Evolutionary conservation across 306 rosid genomes (phyloP).

Genomic region (Inga leiocalycina): DNA sequence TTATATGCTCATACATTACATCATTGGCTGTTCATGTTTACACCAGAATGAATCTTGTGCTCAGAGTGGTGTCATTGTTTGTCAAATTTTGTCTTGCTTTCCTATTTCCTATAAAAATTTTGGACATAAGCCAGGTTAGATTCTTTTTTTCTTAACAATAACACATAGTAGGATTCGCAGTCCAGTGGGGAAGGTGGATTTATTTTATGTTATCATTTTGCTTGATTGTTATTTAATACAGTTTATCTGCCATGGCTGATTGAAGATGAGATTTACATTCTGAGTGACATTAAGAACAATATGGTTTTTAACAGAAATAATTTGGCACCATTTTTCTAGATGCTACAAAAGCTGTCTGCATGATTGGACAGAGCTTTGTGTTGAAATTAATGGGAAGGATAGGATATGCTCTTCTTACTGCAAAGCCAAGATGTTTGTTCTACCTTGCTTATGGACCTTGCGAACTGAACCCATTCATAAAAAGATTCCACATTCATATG

Average conservation of each 20-base stretch:
- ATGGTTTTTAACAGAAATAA: background rate
- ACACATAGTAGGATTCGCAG: background rate
- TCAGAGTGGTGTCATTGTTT: background rate
- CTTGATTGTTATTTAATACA: background rate
- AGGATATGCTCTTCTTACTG: constrained; percentile 7
- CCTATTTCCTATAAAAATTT: background rate
- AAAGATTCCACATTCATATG: background rate
- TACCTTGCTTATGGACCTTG: background rate
- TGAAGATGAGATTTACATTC: background rate
- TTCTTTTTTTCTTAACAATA: background rate
- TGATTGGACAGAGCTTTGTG: constrained; percentile 12
- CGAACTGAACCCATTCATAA: constrained; percentile 10
- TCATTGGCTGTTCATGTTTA: background rate
- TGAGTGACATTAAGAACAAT: background rate
- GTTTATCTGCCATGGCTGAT: background rate
- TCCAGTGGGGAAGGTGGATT: background rate
- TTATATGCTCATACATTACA: background rate
- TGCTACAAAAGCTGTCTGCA: background rate
- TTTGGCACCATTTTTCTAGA: background rate
- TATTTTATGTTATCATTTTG: background rate
- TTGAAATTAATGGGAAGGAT: constrained; percentile 5
- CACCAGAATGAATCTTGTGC: background rate
- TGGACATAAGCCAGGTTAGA: background rate
- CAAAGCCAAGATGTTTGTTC: background rate
- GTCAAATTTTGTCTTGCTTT: background rate